Evolutionary conservation across 306 rosid species (phyloP), one percentile per base, ranked within the genome.

Genomic region (Prunus armeniaca): DNA sequence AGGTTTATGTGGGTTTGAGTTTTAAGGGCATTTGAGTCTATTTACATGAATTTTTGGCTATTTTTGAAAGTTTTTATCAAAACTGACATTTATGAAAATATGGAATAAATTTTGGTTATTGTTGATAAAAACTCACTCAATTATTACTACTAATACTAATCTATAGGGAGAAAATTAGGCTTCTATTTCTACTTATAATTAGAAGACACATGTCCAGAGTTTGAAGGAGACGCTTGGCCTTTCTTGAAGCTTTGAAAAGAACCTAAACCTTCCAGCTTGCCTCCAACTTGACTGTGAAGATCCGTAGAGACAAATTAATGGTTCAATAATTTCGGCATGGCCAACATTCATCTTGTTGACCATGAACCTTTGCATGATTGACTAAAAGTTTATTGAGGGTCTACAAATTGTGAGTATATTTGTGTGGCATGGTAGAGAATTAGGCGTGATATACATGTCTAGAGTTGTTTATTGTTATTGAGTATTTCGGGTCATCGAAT

Each of bases 221-320:
- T 32, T 2, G 2, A 7, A 10, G 27, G 12, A 3, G 62, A 43
- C 5, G 25, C 28, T 38, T 77, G 79, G 15, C 65, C 25, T 34
- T 46, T 34, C 25, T 38, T 2, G 49, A 45, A 62, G n/a, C 43
- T 57, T 19, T 67, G 66, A 61, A 65, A 75, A 27, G 9, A 6
- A 77, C 78, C 68, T 80, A 79, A 17, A 71, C 84, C 89, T 83
- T 76, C 71, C 54, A 67, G 67, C 69, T 9, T 5, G 28, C 82
- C 81, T 14, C 34, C 27, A 54, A 28, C 22, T 65, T 14, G 64
- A 75, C 1, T 43, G 12, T 13, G 18, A n/a, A 50, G 30, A 66
- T 9, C 67, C 56, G 8, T 25, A 60, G 64, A 54, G 67, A 67
- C 67, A 67, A 52, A 30, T 30, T 30, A 30, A 56, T 12, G 17